phyloP scores from a whole-genome alignment of 176 grass and related monocot genomes.

The Tuctoria greenei region DNA sequence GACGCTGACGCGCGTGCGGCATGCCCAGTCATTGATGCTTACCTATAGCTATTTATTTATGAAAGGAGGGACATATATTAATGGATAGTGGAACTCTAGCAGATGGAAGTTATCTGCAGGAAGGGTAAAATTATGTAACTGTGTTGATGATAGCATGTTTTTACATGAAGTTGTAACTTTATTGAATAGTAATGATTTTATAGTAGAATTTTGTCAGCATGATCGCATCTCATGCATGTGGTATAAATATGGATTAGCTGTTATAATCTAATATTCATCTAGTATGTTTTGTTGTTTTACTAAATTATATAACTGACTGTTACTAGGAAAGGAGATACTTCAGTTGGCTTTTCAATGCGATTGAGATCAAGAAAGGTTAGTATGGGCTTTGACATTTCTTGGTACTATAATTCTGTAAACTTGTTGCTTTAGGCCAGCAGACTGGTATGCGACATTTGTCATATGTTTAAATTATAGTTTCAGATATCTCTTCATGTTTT shows the following conservation, averaged over 20 bases:
- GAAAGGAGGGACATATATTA: neutral
- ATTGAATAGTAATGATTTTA: neutral
- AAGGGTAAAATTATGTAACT: neutral
- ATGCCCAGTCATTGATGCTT: neutral
- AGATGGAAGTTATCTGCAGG: neutral
- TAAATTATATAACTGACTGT: slow-evolving; percentile 37
- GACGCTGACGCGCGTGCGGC: neutral
- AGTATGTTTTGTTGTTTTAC: neutral
- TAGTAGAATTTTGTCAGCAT: neutral
- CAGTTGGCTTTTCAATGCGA: slow-evolving; percentile 47
- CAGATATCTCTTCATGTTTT: neutral
- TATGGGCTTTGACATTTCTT: slow-evolving; percentile 32
- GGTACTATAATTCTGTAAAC: neutral
- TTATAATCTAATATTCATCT: slow-evolving; percentile 11
- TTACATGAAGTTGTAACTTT: neutral
- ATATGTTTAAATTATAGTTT: slow-evolving; percentile 9
- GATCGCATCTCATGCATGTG: neutral
- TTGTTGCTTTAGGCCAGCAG: neutral
- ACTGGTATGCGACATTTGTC: neutral
- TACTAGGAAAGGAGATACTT: slow-evolving; percentile 59
- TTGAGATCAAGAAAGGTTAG: slow-evolving; percentile 67
- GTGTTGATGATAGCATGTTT: neutral
- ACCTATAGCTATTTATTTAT: neutral
- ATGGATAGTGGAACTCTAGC: neutral
- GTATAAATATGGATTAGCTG: neutral